Conservation (phyloP, 1,284 basidiomycete genomes). For the Fistulina hepatica region DNA sequence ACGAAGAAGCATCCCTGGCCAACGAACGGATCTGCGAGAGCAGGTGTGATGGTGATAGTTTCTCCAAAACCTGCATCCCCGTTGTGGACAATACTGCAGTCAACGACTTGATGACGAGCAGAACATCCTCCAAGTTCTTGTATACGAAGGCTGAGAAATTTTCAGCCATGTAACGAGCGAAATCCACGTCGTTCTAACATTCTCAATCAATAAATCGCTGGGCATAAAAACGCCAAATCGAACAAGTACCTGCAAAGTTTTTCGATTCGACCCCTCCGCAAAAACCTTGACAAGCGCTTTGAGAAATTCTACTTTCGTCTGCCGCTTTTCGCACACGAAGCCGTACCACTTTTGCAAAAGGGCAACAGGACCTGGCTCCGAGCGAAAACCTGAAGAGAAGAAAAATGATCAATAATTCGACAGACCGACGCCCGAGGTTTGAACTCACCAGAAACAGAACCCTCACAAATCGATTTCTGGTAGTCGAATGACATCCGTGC, state of each 20-base stretch:
- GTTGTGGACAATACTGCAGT: constrained; percentile 75
- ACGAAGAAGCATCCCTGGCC: constrained; percentile 8
- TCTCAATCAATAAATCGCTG: not conserved
- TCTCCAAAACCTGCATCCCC: constrained; percentile 70
- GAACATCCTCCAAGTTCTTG: constrained; percentile 87
- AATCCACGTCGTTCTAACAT: constrained; percentile 68
- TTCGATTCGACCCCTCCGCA: constrained; percentile 42
- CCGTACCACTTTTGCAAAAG: constrained; percentile 86
- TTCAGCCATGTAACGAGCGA: constrained; percentile 87
- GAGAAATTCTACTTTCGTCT: constrained; percentile 76
- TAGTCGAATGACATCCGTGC: constrained; percentile 77
- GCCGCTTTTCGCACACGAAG: constrained; percentile 83
- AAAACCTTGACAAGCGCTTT: constrained; percentile 75
- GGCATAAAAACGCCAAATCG: not conserved
- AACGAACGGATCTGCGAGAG: constrained; percentile 45
- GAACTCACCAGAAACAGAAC: constrained; percentile 37
- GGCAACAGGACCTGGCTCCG: constrained; percentile 51
- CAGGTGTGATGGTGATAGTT: constrained; percentile 56
- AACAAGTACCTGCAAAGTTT: constrained; percentile 35
- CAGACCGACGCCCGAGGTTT: not conserved
- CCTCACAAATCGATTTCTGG: constrained; percentile 49
- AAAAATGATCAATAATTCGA: not conserved
- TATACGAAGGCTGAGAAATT: constrained; percentile 89
- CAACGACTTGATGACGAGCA: constrained; percentile 75
- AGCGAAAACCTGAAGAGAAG: constrained; percentile 45